Conservation (phyloP, 306 rosid genomes). For the Prunus davidiana region DNA sequence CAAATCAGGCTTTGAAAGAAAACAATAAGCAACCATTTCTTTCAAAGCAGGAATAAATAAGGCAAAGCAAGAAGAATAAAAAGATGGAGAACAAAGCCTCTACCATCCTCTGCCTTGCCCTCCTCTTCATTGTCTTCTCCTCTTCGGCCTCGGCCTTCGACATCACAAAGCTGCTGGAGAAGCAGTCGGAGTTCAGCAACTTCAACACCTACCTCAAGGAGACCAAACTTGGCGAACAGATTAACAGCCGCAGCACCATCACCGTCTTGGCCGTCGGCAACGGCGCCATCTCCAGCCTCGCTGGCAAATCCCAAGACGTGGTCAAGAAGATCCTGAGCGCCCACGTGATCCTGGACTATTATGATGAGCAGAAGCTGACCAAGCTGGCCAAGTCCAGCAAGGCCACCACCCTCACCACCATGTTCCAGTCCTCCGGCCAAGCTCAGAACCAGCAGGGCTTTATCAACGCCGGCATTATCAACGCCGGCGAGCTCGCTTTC, state of each 20-base stretch:
- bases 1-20: constrained; percentile 30
- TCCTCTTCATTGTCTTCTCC: constrained; percentile 27
- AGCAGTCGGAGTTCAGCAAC: constrained; percentile 23
- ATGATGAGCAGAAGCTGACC: constrained; percentile 30
- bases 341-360: constrained; percentile 39
- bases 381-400: background rate
- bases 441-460: constrained; percentile 44
- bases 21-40: background rate
- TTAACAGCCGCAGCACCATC: constrained; percentile 38
- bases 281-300: constrained; percentile 4
- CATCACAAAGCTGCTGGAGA: constrained; percentile 34
- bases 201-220: constrained; percentile 45
- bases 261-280: constrained; percentile 46
- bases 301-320: constrained; percentile 27
- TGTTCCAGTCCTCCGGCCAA: constrained; percentile 31
- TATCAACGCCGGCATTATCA: constrained; percentile 7
- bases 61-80: background rate
- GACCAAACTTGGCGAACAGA: constrained; percentile 46
- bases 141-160: constrained; percentile 40
- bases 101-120: constrained; percentile 29
- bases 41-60: background rate
- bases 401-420: constrained; percentile 23
- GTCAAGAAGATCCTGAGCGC: constrained; percentile 38
- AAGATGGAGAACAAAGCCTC: constrained; percentile 46
- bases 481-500: constrained; percentile 44